These are phyloP conservation scores for Tylopilus rubrobrunneus DNA, from an alignment of 768 basidiomycete species.

Conservation along the genomic window DNA sequence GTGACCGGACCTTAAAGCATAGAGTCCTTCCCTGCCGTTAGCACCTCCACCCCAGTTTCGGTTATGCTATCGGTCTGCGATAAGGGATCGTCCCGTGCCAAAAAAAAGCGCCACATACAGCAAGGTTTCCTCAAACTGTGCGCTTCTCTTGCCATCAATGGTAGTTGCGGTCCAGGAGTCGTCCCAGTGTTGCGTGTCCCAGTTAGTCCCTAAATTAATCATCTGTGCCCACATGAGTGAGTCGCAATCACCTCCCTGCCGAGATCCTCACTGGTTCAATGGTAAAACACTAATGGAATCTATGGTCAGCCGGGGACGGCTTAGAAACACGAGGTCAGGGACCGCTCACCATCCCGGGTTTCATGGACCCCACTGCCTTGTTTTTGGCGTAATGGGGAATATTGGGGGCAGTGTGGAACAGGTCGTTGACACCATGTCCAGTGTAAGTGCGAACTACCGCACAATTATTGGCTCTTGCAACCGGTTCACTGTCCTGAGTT, in stretches of 20 bases:
- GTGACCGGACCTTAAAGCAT: conserved; percentile 19
- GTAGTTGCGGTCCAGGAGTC: conserved; percentile 98
- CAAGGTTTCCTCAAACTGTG: conserved; percentile 97
- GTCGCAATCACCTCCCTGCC: conserved; percentile 1
- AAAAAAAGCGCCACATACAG: conserved; percentile 54
- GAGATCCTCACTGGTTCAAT: conserved; percentile 65
- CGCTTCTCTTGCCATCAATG: conserved; percentile 82
- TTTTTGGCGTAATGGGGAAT: conserved; percentile 95
- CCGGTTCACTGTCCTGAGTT: conserved; percentile 59
- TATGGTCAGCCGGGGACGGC: conserved; percentile 6
- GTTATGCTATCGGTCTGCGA: conserved; percentile 60
- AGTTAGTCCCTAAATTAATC: conserved; percentile 83
- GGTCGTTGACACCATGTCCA: conserved; percentile 83
- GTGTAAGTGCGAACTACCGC: conserved; percentile 90
- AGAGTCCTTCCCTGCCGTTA: conserved; percentile 56
- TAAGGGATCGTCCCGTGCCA: conserved; percentile 15
- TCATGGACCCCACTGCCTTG: conserved; percentile 91
- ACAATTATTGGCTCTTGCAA: conserved; percentile 80
- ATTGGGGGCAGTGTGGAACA: conserved; percentile 85
- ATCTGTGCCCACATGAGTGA: conserved; percentile 50
- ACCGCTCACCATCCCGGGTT: conserved; percentile 77
- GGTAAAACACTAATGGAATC: conserved; percentile 53
- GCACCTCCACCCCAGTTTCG: conserved; percentile 83
- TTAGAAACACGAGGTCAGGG: not conserved
- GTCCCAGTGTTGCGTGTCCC: conserved; percentile 82